Evolutionary conservation across 352 stramenopile species (phyloP).

Genomic region (Globisporangium iwayamae): DNA sequence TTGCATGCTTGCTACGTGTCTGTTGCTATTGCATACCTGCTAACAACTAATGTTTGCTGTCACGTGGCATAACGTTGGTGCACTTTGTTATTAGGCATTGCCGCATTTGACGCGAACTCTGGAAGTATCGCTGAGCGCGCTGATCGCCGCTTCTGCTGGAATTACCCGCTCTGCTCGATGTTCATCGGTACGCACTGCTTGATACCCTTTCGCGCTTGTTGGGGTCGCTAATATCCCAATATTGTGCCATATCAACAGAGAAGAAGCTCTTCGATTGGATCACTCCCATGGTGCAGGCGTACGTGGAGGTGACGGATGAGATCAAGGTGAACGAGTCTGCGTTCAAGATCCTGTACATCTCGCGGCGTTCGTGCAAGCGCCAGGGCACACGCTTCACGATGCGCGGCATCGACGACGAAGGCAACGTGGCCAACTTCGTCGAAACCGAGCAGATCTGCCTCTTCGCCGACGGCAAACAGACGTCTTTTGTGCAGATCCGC

Average conservation of each 20-base stretch:
- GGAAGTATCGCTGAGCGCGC: slow-evolving; percentile 65
- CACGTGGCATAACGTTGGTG: too few relatives aligned
- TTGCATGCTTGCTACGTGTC: background rate
- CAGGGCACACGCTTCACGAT: slow-evolving; percentile 91
- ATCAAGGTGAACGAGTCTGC: slow-evolving; percentile 42
- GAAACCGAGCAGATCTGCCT: slow-evolving; percentile 94
- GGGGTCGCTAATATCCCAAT: background rate
- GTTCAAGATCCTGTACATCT: slow-evolving; percentile 78
- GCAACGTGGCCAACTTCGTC: slow-evolving; percentile 93
- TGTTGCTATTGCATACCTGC: background rate
- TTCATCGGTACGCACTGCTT: slow-evolving; percentile 42
- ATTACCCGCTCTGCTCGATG: slow-evolving; percentile 63
- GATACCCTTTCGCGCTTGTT: background rate
- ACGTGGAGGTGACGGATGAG: slow-evolving; percentile 50
- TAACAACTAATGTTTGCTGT: background rate
- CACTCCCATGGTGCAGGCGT: slow-evolving; percentile 75
- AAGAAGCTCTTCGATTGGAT: slow-evolving; percentile 79
- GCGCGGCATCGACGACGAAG: slow-evolving; percentile 88
- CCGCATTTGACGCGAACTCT: slow-evolving; percentile 43
- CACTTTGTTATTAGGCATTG: slow-evolving; percentile 33
- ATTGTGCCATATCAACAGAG: slow-evolving; percentile 25
- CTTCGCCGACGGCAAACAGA: slow-evolving; percentile 47
- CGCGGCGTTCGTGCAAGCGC: slow-evolving; percentile 67
- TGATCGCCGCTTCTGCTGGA: slow-evolving; percentile 93
- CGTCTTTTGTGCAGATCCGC: slow-evolving; percentile 83